Evolutionary conservation across 208 protist species (phyloP).

Genomic region (Acanthamoeba lenticulata): DNA sequence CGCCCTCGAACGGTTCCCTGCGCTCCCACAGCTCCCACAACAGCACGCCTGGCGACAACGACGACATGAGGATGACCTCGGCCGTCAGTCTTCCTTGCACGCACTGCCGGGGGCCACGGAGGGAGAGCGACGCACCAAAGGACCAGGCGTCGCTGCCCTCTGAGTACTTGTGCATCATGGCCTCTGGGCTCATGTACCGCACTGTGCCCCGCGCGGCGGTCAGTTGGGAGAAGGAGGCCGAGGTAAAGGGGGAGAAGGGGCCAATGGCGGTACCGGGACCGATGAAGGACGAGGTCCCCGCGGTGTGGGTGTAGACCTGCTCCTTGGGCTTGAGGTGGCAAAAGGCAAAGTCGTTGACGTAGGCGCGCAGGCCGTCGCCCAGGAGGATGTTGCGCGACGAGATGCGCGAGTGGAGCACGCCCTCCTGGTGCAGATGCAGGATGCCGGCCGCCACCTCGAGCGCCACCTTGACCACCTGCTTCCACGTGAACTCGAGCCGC

Average conservation of each 20-base stretch:
- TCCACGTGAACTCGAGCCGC: slow-evolving; percentile 13
- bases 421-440: slow-evolving; percentile 49
- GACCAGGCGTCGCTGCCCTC: slow-evolving; percentile 47
- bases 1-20: not conserved
- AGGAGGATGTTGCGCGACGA: slow-evolving; percentile 55
- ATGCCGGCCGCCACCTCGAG: slow-evolving; percentile 9
- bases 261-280: not conserved
- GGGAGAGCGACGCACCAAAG: not conserved
- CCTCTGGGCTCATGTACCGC: slow-evolving; percentile 35
- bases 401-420: slow-evolving; percentile 35
- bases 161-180: slow-evolving; percentile 54
- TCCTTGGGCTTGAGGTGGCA: slow-evolving; percentile 31
- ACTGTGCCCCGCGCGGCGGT: not conserved
- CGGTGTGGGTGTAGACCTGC: slow-evolving; percentile 5
- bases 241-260: not conserved
- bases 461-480: slow-evolving; percentile 38
- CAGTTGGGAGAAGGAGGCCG: not conserved
- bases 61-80: not conserved
- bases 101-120: not conserved
- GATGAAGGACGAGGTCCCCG: slow-evolving; percentile 3
- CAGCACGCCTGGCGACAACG: not conserved
- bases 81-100: not conserved
- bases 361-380: not conserved
- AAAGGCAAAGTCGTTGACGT: slow-evolving; percentile 48
- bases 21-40: slow-evolving; percentile 57